Evolutionary conservation across 495 filamentous ascomycete species (phyloP), one percentile per base, ranked within the genome.

Genomic region (Talaromyces ruber): DNA sequence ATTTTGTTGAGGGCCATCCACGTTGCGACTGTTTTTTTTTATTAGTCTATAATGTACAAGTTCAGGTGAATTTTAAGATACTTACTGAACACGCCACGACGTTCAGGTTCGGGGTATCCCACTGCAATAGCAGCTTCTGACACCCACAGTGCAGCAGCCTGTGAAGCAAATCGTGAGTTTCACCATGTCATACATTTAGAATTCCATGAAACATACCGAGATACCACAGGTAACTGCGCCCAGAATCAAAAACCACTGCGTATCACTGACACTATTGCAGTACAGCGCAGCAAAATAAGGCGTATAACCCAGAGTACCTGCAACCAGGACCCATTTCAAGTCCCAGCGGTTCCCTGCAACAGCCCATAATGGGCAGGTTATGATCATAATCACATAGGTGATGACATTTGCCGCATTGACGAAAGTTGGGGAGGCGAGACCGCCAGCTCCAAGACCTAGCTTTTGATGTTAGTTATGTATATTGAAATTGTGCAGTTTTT

Each of bases 371-470:
- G 79, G 76, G 64, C 81, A 83, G 8, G 77, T 71, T 52, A 85
- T 79, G 6, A 81, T 80, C 81, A 86, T 84, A 39, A 85, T 74
- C 18, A 76, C 74, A 62, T 79, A 86, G 0, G 81, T 82, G 61
- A 86, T 68, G 25, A 81, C 76, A 70, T 84, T 86, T 0, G 82
- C 78, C 9, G 80, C 83, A 68, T 85, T 85, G 52, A 82, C 81
- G 0, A 84, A 70, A 65, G 79, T 81, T 22, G 82, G 82, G 39
- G 73, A 76, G 25, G 84, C 79, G 59, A 80, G 76, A 12, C 84
- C 83, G 58, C 84, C 84, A 0, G 83, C 83, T 26, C 84, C 84
- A 3, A 82, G 77, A 62, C 70, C 66, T 29, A 14, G 4, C 11
- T 7, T 34, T 12, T 34, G 9, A 34, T 34, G 30, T 34, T 11